Base-by-base conservation (phyloP, 148 eudicot species). In the Cornus controversa region DNA sequence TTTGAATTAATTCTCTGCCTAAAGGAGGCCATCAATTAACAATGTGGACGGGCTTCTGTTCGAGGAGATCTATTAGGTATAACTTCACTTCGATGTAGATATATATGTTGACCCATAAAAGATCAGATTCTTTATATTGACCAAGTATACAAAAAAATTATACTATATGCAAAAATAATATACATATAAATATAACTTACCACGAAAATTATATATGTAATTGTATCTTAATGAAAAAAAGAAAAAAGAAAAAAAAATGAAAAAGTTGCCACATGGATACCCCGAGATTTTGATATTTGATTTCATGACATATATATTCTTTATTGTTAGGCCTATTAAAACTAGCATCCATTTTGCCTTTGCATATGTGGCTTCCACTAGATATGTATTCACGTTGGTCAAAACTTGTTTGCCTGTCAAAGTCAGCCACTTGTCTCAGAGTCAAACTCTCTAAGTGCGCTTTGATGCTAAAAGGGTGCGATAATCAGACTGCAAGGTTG, bases 311-410 rank as follows among this genome's bases (percentile, higher is more conserved):
- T 27, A 47, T 26, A 9, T 50, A 1, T 54, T 58, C 25, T 74
- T 62, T 24, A 62, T 62, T 34, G 31, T 74, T 74, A 62, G 77
- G 68, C 77, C 68, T 62, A 34, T 60, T 22, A 73, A 24, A 58
- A 60, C n/a, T 60, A 0, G 66, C 6, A 25, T 8, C 10, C 23
- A 60, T 18, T 60, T 60, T 60, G 25, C 22, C 6, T 22, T 5
- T 73, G 67, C 67, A 29, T 10, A 58, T 25, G 67, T 73, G 76
- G 76, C 67, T 58, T 20, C 42, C 50, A 58, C 66, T n/a, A 20
- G 67, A n/a, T 54, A 47, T 24, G 22, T 60, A 1, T 31, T 10
- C 5, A 3, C 9, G 14, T 28, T 60, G 1, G 54, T 74, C 68
- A 36, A 34, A 24, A 8, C 26, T 60, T 15, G 2, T 2, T 3